Evolutionary conservation across 2,329 filamentous ascomycete species (phyloP).

Genomic region (Diaporthe aspalathi): DNA sequence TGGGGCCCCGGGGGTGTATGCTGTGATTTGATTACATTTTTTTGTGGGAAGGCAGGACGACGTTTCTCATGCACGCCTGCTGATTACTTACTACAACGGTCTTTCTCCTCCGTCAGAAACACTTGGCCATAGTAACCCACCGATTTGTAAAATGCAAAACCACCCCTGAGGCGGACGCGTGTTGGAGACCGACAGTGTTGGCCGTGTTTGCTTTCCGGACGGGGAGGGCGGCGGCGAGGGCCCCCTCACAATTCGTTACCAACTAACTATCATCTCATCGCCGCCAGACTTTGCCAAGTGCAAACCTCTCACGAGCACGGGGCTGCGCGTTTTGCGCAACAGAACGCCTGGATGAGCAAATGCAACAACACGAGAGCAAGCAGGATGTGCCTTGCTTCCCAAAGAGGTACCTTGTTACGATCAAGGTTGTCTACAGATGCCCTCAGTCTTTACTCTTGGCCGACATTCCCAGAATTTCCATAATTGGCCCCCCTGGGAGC

Average conservation of each 20-base stretch:
- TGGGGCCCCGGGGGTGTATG: slow-evolving; percentile 3
- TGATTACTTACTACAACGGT: slow-evolving; percentile 16
- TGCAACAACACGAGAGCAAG: background rate
- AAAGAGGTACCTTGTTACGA: background rate
- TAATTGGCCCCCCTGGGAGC: background rate
- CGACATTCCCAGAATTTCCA: background rate
- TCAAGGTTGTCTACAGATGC: background rate
- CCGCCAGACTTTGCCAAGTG: slow-evolving; percentile 9
- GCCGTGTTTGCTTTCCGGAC: background rate
- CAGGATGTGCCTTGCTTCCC: background rate
- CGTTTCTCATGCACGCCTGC: too few species aligned
- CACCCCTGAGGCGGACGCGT: background rate
- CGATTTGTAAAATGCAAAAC: slow-evolving; percentile 21
- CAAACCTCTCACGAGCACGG: slow-evolving; percentile 5
- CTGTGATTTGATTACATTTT: background rate
- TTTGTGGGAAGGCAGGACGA: background rate
- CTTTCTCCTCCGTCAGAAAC: background rate
- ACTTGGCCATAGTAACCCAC: slow-evolving; percentile 17
- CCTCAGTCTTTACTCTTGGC: background rate
- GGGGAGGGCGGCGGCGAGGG: background rate
- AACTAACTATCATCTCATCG: slow-evolving; percentile 5
- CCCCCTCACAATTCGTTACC: background rate
- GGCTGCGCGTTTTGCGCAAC: background rate
- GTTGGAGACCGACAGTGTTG: background rate
- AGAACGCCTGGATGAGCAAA: background rate